These are phyloP conservation scores for Malassezia psittaci DNA, from an alignment of 1,284 basidiomycete species.

Conservation along the genomic window DNA sequence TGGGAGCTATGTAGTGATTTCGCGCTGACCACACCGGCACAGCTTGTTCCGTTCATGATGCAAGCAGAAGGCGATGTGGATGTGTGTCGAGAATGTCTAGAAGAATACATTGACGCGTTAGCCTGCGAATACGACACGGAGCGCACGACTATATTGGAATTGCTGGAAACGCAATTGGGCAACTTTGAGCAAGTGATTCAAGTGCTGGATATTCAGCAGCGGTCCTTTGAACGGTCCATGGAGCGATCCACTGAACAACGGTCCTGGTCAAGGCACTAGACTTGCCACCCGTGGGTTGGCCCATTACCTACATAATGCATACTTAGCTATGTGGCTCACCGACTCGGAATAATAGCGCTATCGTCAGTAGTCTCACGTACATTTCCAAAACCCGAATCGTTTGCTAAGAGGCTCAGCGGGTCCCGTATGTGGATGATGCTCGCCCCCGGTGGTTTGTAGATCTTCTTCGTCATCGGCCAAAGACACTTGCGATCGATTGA, in stretches of 20 bases:
- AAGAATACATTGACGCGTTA: constrained; percentile 1
- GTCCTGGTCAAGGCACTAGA: too few relatives aligned
- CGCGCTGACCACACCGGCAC: constrained; percentile 11
- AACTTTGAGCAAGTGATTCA: constrained; percentile 1
- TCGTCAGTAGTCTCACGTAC: constrained; percentile 8
- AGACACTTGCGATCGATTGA: not conserved
- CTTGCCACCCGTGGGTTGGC: too few relatives aligned
- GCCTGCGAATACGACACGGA: constrained; percentile 7
- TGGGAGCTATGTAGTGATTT: constrained; percentile 15
- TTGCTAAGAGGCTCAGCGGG: constrained; percentile 4
- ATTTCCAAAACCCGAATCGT: constrained; percentile 13
- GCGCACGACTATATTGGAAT: constrained; percentile 1
- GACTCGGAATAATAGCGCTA: constrained; percentile 10
- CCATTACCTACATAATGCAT: not conserved
- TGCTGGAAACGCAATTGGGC: constrained; percentile 10
- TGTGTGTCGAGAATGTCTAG: not conserved
- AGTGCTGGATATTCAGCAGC: constrained; percentile 9
- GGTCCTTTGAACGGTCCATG: not conserved
- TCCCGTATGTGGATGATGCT: not conserved
- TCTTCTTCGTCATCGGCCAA: constrained; percentile 7
- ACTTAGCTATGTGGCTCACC: not conserved
- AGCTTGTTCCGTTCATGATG: constrained; percentile 12
- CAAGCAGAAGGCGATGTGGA: constrained; percentile 6
- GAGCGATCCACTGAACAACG: not conserved
- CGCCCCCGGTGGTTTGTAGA: not conserved